Evolutionary conservation across 257 asterid genomes (phyloP).

Genomic region (Solanum clarkiae): DNA sequence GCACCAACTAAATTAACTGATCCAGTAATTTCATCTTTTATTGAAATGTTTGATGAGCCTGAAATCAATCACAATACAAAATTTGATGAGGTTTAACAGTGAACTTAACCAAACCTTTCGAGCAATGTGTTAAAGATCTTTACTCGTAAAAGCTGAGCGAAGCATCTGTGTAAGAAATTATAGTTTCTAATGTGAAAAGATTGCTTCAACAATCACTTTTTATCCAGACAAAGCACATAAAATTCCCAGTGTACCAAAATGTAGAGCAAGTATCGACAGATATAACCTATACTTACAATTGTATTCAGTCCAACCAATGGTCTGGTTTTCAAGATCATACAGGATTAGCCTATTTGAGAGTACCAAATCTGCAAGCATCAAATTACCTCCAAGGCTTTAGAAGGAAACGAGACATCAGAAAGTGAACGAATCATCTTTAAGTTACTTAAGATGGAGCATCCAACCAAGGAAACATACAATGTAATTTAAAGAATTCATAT

Average conservation of each 20-base stretch:
- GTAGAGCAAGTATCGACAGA: neutral
- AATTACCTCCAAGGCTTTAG: neutral
- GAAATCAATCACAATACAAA: constrained; percentile 4
- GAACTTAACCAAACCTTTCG: neutral
- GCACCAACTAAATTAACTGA: constrained; percentile 96
- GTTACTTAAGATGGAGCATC: neutral
- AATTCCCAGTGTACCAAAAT: neutral
- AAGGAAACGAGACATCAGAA: neutral
- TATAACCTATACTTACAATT: constrained; percentile 53
- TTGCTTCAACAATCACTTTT: neutral
- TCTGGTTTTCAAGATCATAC: constrained; percentile 87
- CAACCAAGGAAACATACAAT: neutral
- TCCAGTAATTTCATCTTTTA: constrained; percentile 95
- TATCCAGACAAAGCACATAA: neutral
- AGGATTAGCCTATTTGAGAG: constrained; percentile 85
- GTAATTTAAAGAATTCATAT: neutral
- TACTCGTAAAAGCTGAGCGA: neutral
- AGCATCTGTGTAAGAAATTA: neutral
- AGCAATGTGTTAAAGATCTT: neutral
- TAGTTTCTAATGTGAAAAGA: neutral
- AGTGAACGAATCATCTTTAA: neutral
- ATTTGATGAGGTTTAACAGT: neutral
- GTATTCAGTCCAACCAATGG: constrained; percentile 97
- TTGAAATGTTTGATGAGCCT: constrained; percentile 85
- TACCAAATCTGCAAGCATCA: constrained; percentile 67